phyloP scores from a whole-genome alignment of 768 basidiomycete species.

The Termitomyces sp. region DNA sequence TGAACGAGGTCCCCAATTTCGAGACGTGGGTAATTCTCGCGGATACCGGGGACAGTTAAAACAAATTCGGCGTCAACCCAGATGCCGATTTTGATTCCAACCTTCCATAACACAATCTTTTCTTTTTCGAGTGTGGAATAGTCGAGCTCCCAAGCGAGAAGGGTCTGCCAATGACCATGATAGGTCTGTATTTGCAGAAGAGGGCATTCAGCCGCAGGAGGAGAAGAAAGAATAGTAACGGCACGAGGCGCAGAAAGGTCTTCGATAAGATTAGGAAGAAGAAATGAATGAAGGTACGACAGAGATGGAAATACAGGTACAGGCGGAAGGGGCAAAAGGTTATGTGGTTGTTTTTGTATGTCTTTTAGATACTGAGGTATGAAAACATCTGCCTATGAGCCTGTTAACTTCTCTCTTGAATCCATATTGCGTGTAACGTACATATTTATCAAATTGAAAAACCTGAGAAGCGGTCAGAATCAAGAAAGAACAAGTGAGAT shows the following conservation, averaged over 20 bases:
- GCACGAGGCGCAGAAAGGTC: constrained; percentile 22
- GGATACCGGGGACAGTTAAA: constrained; percentile 37
- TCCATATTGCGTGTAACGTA: constrained; percentile 17
- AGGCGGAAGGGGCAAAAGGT: constrained; percentile 39
- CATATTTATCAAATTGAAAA: constrained; percentile 46
- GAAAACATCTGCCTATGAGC: constrained; percentile 43
- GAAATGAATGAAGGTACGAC: constrained; percentile 40
- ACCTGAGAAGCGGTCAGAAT: constrained; percentile 1
- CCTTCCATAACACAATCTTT: constrained; percentile 44
- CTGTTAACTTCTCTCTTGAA: neutral
- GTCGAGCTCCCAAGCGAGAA: constrained; percentile 48
- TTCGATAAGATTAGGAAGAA: constrained; percentile 37
- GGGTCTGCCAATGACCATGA: constrained; percentile 38
- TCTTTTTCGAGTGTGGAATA: constrained; percentile 39
- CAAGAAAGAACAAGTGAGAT: neutral
- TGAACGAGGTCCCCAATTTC: constrained; percentile 46
- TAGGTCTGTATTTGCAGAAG: constrained; percentile 33
- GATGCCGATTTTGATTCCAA: constrained; percentile 30
- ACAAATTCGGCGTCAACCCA: constrained; percentile 40
- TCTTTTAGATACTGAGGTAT: constrained; percentile 49
- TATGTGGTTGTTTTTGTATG: constrained; percentile 45
- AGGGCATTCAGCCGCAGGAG: constrained; percentile 25
- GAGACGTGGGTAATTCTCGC: constrained; percentile 38
- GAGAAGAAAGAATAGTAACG: constrained; percentile 27
- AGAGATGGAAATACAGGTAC: constrained; percentile 41